A percentile compares a stretch with the other conserved stretches of the same genome.
Evolutionary conservation across 1,139 yeast genomes (phyloP).

Genomic region (Suzukiozyma palmioleophila): DNA sequence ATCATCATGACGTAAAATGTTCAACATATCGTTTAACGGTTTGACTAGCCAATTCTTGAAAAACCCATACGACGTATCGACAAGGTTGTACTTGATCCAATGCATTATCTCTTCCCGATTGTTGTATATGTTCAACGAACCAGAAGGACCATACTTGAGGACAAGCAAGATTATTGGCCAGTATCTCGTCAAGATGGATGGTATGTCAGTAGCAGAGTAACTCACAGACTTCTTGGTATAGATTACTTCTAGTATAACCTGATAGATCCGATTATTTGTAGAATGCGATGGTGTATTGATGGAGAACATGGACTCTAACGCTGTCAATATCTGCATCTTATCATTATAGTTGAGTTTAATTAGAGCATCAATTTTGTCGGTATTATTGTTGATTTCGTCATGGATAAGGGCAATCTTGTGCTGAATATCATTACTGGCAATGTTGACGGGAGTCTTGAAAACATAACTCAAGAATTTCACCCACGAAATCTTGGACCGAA

Average conservation of each 20-base stretch:
- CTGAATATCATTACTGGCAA: conserved; percentile 20
- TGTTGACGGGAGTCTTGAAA: conserved; percentile 15
- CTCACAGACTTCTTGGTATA: conserved; percentile 9
- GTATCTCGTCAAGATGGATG: conserved; percentile 49
- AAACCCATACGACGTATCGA: conserved; percentile 64
- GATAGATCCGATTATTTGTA: conserved; percentile 11
- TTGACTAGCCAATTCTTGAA: conserved; percentile 77
- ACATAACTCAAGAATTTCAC: conserved; percentile 11
- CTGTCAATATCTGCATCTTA: conserved; percentile 7
- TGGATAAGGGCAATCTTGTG: conserved; percentile 17
- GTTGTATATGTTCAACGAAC: conserved; percentile 38
- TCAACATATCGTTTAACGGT: conserved; percentile 71
- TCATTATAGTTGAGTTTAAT: conserved; percentile 14
- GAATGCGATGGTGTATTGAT: conserved; percentile 4
- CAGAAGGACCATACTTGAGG: conserved; percentile 48
- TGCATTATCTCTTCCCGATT: conserved; percentile 48
- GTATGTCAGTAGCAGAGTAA: conserved; percentile 29
- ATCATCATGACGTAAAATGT: conserved; percentile 80
- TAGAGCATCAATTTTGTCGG: conserved; percentile 20
- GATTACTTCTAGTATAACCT: conserved; percentile 8
- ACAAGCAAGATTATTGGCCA: conserved; percentile 57
- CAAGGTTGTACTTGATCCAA: conserved; percentile 56
- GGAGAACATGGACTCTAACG: conserved; percentile 11
- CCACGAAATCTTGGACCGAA: conserved; percentile 7
- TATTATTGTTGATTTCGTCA: conserved; percentile 16